These are phyloP conservation scores for Avena atlantica DNA, from an alignment of 176 grass and related monocot genomes.

Conservation along the genomic window DNA sequence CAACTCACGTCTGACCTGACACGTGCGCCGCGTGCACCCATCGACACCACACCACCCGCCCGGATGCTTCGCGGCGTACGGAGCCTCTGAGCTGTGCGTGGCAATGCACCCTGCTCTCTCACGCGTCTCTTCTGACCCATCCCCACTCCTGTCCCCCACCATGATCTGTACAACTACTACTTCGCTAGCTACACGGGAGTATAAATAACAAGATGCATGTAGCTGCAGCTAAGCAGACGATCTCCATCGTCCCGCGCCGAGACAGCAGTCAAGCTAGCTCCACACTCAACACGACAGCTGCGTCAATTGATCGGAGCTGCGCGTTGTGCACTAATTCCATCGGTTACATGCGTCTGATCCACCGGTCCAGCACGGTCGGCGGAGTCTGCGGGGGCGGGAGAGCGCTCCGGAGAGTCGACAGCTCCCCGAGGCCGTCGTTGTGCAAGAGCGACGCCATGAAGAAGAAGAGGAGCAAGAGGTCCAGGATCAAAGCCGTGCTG, in stretches of 20 bases:
- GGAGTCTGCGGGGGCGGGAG: background rate
- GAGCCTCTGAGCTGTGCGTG: background rate
- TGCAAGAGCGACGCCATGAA: conserved; percentile 44
- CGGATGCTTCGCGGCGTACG: conserved; percentile 4
- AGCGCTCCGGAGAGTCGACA: conserved; percentile 18
- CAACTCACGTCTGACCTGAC: background rate
- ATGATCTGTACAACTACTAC: background rate
- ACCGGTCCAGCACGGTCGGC: background rate
- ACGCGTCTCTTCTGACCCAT: conserved; percentile 19
- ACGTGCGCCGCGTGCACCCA: background rate
- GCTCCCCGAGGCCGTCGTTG: background rate
- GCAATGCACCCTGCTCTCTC: background rate
- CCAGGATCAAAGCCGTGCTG: conserved; percentile 46
- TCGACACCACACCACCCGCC: background rate
- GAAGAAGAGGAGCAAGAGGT: conserved; percentile 28
- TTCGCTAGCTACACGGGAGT: background rate
- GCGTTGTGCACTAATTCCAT: too few relatives aligned
- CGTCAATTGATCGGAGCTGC: background rate
- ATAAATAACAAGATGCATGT: conserved; percentile 22
- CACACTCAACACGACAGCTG: background rate
- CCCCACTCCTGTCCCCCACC: background rate
- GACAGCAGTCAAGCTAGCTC: background rate
- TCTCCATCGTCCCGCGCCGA: background rate
- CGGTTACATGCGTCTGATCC: conserved; percentile 7
- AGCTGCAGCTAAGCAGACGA: background rate